These are phyloP conservation scores for Aspergillus mulundensis DNA, from an alignment of 495 filamentous ascomycete genomes.

Conservation along the genomic window DNA sequence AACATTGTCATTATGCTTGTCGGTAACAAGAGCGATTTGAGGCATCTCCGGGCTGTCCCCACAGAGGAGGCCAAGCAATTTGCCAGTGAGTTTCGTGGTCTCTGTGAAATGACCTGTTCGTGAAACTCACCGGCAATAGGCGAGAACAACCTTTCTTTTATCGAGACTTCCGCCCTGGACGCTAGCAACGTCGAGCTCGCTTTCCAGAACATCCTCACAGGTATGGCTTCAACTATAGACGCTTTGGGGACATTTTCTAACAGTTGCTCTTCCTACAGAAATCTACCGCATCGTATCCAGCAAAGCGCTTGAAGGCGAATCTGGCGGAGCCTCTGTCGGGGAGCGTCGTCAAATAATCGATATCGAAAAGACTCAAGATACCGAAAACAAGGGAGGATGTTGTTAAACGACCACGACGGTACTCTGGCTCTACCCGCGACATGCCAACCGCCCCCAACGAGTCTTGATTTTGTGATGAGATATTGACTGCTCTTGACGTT, in stretches of 20 bases:
- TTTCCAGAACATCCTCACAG: constrained; percentile 99
- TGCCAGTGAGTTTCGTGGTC: constrained; percentile 65
- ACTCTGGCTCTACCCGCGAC: constrained; percentile 16
- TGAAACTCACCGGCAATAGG: constrained; percentile 45
- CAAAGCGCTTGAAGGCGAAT: constrained; percentile 88
- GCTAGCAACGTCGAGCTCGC: constrained; percentile 99
- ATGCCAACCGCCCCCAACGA: constrained; percentile 38
- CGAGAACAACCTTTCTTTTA: constrained; percentile 95
- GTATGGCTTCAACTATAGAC: constrained; percentile 45
- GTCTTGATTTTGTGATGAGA: constrained; percentile 41
- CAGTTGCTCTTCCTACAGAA: constrained; percentile 52
- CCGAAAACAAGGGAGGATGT: constrained; percentile 78
- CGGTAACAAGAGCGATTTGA: constrained; percentile 99
- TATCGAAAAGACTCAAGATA: constrained; percentile 75
- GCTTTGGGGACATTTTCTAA: background rate
- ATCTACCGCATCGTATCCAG: constrained; percentile 99
- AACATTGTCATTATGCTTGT: constrained; percentile 99
- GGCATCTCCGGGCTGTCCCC: constrained; percentile 93
- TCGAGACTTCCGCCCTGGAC: constrained; percentile 98
- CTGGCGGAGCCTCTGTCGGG: constrained; percentile 66
- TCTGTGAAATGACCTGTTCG: background rate
- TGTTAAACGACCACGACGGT: constrained; percentile 54
- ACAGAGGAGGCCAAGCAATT: constrained; percentile 98
- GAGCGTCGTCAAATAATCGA: constrained; percentile 70
- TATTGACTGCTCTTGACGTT: constrained; percentile 40